Base-by-base conservation (phyloP, 2,329 filamentous ascomycete genomes). In the Neonectria magnoliae region DNA sequence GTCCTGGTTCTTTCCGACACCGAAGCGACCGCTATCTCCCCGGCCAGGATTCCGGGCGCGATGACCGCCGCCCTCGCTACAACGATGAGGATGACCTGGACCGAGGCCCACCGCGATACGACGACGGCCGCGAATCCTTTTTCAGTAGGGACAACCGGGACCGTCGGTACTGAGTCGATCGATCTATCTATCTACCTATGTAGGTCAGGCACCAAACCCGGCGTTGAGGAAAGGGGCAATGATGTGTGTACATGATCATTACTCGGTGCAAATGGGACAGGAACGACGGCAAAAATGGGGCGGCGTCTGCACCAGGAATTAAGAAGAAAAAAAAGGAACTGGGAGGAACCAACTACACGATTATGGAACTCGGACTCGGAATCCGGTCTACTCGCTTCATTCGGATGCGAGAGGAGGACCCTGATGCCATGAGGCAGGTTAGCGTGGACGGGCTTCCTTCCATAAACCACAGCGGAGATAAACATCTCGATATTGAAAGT, bases 1-100 rank as follows among this genome's bases (percentile, higher is more conserved):
- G 36, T 6, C 25, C 25, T 16, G 36, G 67, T 41, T 45, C 58
- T 7, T 72, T 70, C 47, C 70, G 78, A 8, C 73, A 62, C 2
- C 66, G 76, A 6, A 75, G 77, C 36, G 78, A 80, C 66, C 68
- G 79, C 1, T 80, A 80, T 50, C 63, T 76, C 1, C 78, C 79
- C 14, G 71, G 68, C 8, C 60, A 64, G n/a, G 65, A 65, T 16
- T 60, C 62, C 22, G 70, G 68, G 20, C 68, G 72, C 33, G 67
- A 71, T 20, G 70, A 73, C 44, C 66, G 70, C 11, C 67, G 75
- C 5, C 55, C 67, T 11, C 68, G 73, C 6, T 62, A 62, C 51
- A 69, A 74, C n/a, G 67, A 68, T 2, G 65, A 56, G 33, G 55
- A 65, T 5, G 38, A 50, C 42, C 13, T 47, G 36, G 54, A 44